Evolutionary conservation across 2,329 filamentous ascomycete genomes (phyloP).

Genomic region (Beauveria medogensis): DNA sequence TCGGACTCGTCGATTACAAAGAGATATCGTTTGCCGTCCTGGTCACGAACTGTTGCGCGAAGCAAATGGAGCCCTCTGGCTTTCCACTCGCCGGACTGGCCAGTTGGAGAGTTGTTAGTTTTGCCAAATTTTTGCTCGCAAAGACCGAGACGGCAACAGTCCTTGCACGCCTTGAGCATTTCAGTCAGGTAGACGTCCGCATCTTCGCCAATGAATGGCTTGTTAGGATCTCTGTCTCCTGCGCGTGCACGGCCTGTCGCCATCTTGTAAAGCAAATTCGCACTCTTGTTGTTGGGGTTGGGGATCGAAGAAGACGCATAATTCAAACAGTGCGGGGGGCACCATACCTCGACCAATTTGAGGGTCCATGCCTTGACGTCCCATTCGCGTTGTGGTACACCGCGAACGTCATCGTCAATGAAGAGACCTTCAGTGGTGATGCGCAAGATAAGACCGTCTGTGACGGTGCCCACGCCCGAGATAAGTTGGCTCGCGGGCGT

Average conservation of each 20-base stretch:
- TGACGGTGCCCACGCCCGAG: slow-evolving; percentile 75
- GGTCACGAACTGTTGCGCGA: slow-evolving; percentile 55
- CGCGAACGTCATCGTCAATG: slow-evolving; percentile 90
- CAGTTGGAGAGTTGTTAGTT: slow-evolving; percentile 32
- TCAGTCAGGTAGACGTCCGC: slow-evolving; percentile 57
- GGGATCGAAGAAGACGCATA: slow-evolving; percentile 30
- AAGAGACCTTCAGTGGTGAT: slow-evolving; percentile 93
- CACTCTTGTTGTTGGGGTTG: slow-evolving; percentile 31
- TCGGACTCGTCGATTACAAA: slow-evolving; percentile 59
- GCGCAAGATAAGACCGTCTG: slow-evolving; percentile 83
- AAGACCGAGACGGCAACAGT: slow-evolving; percentile 50
- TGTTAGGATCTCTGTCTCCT: slow-evolving; percentile 40
- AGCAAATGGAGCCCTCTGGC: slow-evolving; percentile 52
- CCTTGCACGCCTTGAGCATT: slow-evolving; percentile 57
- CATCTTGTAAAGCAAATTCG: slow-evolving; percentile 40
- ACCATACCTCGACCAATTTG: slow-evolving; percentile 86
- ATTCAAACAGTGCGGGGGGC: slow-evolving; percentile 54
- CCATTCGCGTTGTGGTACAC: slow-evolving; percentile 93
- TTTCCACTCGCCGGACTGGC: slow-evolving; percentile 47
- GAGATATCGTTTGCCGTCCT: slow-evolving; percentile 57
- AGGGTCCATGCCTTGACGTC: slow-evolving; percentile 98
- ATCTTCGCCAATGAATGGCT: slow-evolving; percentile 52
- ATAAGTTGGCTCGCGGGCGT: slow-evolving; percentile 88
- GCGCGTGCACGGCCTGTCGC: slow-evolving; percentile 37
- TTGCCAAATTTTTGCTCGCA: slow-evolving; percentile 36